Evolutionary conservation across 2,329 filamentous ascomycete species (phyloP), one percentile per base, ranked within the genome.

Genomic region (Penicillium sp.): DNA sequence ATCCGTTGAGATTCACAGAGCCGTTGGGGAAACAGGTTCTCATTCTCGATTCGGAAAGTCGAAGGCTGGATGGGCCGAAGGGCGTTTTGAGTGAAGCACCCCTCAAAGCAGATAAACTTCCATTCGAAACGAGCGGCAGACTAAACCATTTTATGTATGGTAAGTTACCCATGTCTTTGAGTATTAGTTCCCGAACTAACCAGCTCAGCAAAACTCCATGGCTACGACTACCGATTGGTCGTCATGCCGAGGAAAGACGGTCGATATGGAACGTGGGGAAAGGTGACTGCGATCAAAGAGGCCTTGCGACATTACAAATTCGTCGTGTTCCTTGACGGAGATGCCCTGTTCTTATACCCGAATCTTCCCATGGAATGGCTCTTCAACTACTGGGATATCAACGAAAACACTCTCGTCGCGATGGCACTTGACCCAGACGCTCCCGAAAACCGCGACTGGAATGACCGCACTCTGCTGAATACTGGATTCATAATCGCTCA

Each of bases 191-290:
- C 4, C 18, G 22, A 14, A 18, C 46, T 51, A 32, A 54, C 16
- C 18, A 29, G 5, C 16, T 2, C 39, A 52, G 49, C 49, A 21
- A 52, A 47, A 27, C 47, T 52, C 4, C 49, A 52, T n/a, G 49
- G 43, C 27, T 52, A 52, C 27, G 49, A 52, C 36, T 52, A 52
- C 34, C 43, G 49, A 27, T 13, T 58, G 74, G 75, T 75, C 18
- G 66, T 67, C 62, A 78, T 81, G 45, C 79, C 81, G 61, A 78
- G 78, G 5, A 80, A 80, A 64, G 76, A 79, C 47, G 73, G 76
- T 48, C 75, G 77, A 47, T 74, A 72, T 61, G 72, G 73, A 24
- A 80, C 78, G 14, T 81, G 79, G 79, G 73, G 77, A 38, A 77
- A 77, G 57, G 74, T 78, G 0, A 70, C 74, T 8, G 67, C 71